Conservation (phyloP, 805 yeast genomes). For the Candida nitratophila region DNA sequence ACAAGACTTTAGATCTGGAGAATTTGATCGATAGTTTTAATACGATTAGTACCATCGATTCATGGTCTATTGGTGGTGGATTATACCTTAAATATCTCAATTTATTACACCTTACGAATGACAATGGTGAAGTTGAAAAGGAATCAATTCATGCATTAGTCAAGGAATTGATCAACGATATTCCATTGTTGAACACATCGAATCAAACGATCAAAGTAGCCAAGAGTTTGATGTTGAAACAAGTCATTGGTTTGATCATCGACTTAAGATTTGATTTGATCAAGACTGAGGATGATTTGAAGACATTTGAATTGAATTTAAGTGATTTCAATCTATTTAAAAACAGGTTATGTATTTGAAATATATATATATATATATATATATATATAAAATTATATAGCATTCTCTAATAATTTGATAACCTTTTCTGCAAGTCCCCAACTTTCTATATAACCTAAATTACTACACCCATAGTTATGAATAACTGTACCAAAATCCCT, state of each 20-base stretch:
- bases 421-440: constrained; percentile 52
- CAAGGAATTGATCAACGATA: constrained; percentile 34
- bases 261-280: constrained; percentile 19
- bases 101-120: constrained; percentile 13
- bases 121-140: constrained; percentile 8
- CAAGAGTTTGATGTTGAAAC: constrained; percentile 44
- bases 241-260: constrained; percentile 35
- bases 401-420: constrained; percentile 13
- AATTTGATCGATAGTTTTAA: constrained; percentile 37
- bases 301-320: constrained; percentile 36
- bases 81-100: constrained; percentile 46
- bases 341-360: neutral
- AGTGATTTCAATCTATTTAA: constrained; percentile 29
- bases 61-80: constrained; percentile 54
- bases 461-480: constrained; percentile 67
- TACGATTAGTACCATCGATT: constrained; percentile 25
- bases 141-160: constrained; percentile 16
- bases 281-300: constrained; percentile 26
- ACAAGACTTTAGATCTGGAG: constrained; percentile 21
- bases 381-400: neutral
- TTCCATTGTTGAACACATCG: constrained; percentile 35
- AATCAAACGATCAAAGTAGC: constrained; percentile 40
- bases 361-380: neutral
- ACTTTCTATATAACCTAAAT: constrained; percentile 60
- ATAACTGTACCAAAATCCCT: constrained; percentile 28